Conservation (phyloP, 768 basidiomycete genomes). For the Termitomyces sp. region DNA sequence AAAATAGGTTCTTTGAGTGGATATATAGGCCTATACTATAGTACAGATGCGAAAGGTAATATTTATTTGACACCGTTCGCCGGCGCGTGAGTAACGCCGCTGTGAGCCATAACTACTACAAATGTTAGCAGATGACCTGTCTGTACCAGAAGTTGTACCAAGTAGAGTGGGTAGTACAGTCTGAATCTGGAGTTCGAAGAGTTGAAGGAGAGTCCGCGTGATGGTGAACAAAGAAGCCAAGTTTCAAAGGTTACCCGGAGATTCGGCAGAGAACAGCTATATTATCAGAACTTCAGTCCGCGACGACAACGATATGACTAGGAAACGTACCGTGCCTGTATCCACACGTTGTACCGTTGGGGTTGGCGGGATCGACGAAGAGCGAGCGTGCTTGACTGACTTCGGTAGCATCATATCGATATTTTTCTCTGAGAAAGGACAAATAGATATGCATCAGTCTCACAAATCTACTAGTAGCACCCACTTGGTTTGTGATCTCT, state of each 20-base stretch:
- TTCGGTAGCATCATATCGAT: conserved; percentile 5
- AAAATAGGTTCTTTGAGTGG: too few species aligned
- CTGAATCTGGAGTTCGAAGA: conserved; percentile 18
- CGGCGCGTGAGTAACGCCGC: background rate
- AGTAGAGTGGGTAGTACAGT: background rate
- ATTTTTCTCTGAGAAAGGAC: background rate
- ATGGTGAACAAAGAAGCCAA: conserved; percentile 2
- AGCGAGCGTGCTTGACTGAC: conserved; percentile 23
- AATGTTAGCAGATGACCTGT: background rate
- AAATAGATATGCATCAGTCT: background rate
- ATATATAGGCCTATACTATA: too few species aligned
- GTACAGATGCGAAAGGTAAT: too few species aligned
- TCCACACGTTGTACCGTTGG: conserved; percentile 20
- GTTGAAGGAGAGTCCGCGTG: background rate
- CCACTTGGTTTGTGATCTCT: conserved; percentile 4
- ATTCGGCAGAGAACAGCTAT: conserved; percentile 38
- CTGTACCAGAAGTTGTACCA: background rate
- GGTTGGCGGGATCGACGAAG: conserved; percentile 29
- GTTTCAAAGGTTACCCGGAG: conserved; percentile 29
- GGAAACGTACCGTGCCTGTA: conserved; percentile 9
- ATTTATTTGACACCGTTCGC: background rate
- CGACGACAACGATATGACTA: background rate
- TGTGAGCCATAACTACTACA: background rate
- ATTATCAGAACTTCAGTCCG: background rate
- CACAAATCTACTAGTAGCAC: background rate